These are phyloP conservation scores for Tetrahymena thermophila DNA, from an alignment of 73 alveolate genomes.

Conservation along the genomic window DNA sequence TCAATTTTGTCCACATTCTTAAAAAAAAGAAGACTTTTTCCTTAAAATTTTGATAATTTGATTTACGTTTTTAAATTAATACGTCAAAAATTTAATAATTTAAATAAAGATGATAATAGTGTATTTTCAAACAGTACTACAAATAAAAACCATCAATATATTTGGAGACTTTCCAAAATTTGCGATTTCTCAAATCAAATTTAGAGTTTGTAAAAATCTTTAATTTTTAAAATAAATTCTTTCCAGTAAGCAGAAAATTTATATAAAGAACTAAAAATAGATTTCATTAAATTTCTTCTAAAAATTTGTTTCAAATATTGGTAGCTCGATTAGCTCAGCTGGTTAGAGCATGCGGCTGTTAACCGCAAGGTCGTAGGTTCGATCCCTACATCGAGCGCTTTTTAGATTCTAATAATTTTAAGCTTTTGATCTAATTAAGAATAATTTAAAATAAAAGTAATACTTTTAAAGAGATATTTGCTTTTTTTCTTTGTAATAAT, in stretches of 20 bases:
- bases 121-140: background rate
- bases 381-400: slow-evolving; percentile 6
- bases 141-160: background rate
- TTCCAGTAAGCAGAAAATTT: background rate
- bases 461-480: too few relatives aligned
- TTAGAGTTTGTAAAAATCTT: too few relatives aligned
- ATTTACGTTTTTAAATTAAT: background rate
- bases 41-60: background rate
- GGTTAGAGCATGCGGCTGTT: slow-evolving; percentile 6
- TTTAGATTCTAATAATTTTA: background rate
- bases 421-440: background rate
- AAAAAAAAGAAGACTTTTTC: background rate
- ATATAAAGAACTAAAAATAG: too few relatives aligned
- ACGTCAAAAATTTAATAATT: background rate
- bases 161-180: background rate
- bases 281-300: too few relatives aligned
- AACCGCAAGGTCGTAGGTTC: slow-evolving; percentile 6
- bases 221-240: too few relatives aligned
- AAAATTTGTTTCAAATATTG: background rate
- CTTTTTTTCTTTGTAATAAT: too few relatives aligned
- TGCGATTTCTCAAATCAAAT: too few relatives aligned
- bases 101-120: background rate
- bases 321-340: slow-evolving; percentile 1
- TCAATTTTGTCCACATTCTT: background rate
- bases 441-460: too few relatives aligned